A percentile compares a stretch with the other conserved stretches of the same genome.
Conservation (phyloP, 768 basidiomycete species). For the Amyloporia xantha region DNA sequence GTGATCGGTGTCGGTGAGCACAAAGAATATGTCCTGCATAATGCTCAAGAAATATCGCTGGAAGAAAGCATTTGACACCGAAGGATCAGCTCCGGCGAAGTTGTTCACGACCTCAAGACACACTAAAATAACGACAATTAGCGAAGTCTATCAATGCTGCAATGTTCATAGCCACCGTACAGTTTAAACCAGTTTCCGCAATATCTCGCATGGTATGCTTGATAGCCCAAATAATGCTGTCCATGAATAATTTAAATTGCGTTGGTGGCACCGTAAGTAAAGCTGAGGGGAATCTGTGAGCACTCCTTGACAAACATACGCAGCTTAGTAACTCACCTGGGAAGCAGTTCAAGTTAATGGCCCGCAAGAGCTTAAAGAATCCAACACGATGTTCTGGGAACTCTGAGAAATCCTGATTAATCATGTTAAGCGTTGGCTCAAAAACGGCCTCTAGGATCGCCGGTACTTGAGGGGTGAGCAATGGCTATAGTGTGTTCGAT, state of each 20-base stretch:
- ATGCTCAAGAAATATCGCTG: constrained; percentile 92
- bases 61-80: constrained; percentile 89
- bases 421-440: constrained; percentile 96
- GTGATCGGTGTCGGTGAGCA: constrained; percentile 96
- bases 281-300: constrained; percentile 38
- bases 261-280: constrained; percentile 79
- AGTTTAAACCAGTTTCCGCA: constrained; percentile 79
- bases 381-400: constrained; percentile 96
- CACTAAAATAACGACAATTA: constrained; percentile 38
- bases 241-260: constrained; percentile 97
- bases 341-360: constrained; percentile 93
- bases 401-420: constrained; percentile 99
- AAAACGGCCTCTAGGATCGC: constrained; percentile 96
- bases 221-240: constrained; percentile 99
- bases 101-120: constrained; percentile 94
- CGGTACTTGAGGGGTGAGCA: constrained; percentile 89
- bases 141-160: background rate
- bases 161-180: constrained; percentile 35
- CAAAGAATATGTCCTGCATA: constrained; percentile 94
- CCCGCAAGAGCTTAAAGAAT: constrained; percentile 92
- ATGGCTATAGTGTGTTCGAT: constrained; percentile 58
- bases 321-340: constrained; percentile 52
- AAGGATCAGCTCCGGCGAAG: constrained; percentile 74
- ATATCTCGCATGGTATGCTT: constrained; percentile 99
- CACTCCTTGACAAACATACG: background rate